Conservation (phyloP, 306 rosid genomes). For the Castanea mollissima region DNA sequence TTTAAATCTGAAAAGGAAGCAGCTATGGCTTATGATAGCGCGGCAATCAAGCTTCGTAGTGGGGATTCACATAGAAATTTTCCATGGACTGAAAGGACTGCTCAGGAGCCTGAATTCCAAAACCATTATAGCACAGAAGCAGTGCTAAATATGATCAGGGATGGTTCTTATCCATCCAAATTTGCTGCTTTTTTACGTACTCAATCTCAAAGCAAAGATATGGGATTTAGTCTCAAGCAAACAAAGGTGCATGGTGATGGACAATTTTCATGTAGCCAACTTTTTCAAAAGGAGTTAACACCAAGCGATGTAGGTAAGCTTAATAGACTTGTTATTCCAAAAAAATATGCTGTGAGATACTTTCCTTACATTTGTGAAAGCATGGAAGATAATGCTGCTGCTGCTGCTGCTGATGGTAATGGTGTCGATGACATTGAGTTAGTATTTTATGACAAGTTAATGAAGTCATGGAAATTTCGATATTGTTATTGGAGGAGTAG, state of each 20-base stretch:
- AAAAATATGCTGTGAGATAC: constrained; percentile 64
- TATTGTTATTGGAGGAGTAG: constrained; percentile 55
- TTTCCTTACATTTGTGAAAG: constrained; percentile 51
- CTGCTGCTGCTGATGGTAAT: not conserved
- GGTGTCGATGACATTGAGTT: constrained; percentile 36
- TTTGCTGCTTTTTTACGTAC: constrained; percentile 46
- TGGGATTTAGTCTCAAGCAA: not conserved
- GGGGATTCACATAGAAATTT: constrained; percentile 67
- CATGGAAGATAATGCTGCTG: constrained; percentile 4
- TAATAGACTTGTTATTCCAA: constrained; percentile 78
- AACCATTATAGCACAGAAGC: constrained; percentile 43
- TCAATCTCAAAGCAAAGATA: constrained; percentile 15
- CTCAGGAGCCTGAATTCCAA: constrained; percentile 64
- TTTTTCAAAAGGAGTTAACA: constrained; percentile 78
- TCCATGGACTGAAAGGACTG: constrained; percentile 57
- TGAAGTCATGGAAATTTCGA: constrained; percentile 47
- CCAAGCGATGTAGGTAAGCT: constrained; percentile 92
- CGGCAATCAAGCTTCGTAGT: constrained; percentile 63
- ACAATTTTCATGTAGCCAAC: constrained; percentile 38
- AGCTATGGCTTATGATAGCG: constrained; percentile 87
- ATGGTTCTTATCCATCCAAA: constrained; percentile 62
- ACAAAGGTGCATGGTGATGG: constrained; percentile 27
- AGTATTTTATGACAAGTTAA: constrained; percentile 37
- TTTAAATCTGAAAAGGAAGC: constrained; percentile 71
- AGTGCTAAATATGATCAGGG: constrained; percentile 70